These are phyloP conservation scores for Gymnopilus junonius DNA, from an alignment of 768 basidiomycete genomes.

Conservation along the genomic window DNA sequence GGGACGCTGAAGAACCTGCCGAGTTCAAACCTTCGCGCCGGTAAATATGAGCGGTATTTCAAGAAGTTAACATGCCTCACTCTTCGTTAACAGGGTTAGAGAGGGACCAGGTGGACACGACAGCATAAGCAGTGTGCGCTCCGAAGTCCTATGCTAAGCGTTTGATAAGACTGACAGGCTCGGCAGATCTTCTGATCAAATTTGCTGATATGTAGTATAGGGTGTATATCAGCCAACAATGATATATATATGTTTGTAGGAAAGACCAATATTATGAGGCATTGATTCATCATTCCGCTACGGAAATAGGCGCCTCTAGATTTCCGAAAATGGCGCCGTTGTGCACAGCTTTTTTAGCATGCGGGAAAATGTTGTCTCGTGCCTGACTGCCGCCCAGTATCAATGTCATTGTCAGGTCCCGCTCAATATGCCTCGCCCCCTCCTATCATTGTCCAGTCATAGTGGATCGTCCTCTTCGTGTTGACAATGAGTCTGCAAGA, in stretches of 20 bases:
- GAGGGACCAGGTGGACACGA: conserved; percentile 72
- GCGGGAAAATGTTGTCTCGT: neutral
- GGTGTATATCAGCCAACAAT: neutral
- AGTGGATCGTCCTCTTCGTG: neutral
- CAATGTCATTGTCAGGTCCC: conserved; percentile 1
- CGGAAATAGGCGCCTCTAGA: neutral
- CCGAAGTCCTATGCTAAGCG: neutral
- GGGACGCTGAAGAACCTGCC: conserved; percentile 46
- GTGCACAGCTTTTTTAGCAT: neutral
- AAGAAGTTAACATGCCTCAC: neutral
- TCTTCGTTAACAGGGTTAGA: conserved; percentile 51
- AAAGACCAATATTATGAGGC: too few species aligned
- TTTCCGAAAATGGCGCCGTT: neutral
- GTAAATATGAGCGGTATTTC: conserved; percentile 36
- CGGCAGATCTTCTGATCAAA: conserved; percentile 23
- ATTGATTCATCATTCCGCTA: too few species aligned
- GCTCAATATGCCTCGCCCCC: conserved; percentile 10
- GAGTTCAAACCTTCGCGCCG: conserved; percentile 76
- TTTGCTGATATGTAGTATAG: neutral
- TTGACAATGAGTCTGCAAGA: conserved; percentile 29
- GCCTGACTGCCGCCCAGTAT: conserved; percentile 12
- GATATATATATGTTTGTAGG: neutral
- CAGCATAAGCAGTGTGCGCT: conserved; percentile 50
- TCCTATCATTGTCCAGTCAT: neutral
- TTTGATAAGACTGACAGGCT: neutral